Evolutionary conservation across 208 protist genomes (phyloP).

Genomic region (Wallacemonas collosoma): DNA sequence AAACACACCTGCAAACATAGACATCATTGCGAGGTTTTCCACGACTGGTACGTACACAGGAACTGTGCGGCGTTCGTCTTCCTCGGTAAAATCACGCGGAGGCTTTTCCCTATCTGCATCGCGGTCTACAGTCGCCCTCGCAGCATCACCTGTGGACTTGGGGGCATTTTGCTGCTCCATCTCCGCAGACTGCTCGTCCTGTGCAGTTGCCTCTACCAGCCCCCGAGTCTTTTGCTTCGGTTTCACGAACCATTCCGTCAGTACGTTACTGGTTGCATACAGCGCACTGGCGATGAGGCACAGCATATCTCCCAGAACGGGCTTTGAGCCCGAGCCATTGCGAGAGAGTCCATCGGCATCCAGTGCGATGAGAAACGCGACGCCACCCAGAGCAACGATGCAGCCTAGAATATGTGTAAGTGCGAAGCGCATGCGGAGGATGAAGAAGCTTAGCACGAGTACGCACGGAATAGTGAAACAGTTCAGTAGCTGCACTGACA

Average conservation of each 20-base stretch:
- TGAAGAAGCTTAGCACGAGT: conserved; percentile 84
- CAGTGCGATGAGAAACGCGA: conserved; percentile 75
- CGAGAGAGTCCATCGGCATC: conserved; percentile 73
- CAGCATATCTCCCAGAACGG: conserved; percentile 85
- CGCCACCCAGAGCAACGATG: conserved; percentile 74
- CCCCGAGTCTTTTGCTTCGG: conserved; percentile 26
- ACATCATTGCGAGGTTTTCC: conserved; percentile 81
- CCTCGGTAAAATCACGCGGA: conserved; percentile 11
- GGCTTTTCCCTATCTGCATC: neutral
- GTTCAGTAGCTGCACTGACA: conserved; percentile 88
- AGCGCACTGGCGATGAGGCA: conserved; percentile 71
- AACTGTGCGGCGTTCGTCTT: conserved; percentile 37
- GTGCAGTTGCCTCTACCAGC: neutral
- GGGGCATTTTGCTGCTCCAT: neutral
- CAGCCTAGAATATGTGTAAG: conserved; percentile 85
- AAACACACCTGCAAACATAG: conserved; percentile 63
- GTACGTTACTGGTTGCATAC: conserved; percentile 93
- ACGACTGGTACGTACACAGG: conserved; percentile 69
- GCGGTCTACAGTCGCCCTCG: neutral
- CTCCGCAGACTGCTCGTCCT: conserved; percentile 5
- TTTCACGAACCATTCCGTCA: conserved; percentile 90
- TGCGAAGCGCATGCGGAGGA: conserved; percentile 82
- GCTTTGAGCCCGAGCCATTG: conserved; percentile 32
- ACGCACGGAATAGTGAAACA: conserved; percentile 95
- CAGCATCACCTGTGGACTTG: conserved; percentile 1